Evolutionary conservation across 805 yeast genomes (phyloP), one percentile per base, ranked within the genome.

Genomic region (Saccharomyces eubayanus): DNA sequence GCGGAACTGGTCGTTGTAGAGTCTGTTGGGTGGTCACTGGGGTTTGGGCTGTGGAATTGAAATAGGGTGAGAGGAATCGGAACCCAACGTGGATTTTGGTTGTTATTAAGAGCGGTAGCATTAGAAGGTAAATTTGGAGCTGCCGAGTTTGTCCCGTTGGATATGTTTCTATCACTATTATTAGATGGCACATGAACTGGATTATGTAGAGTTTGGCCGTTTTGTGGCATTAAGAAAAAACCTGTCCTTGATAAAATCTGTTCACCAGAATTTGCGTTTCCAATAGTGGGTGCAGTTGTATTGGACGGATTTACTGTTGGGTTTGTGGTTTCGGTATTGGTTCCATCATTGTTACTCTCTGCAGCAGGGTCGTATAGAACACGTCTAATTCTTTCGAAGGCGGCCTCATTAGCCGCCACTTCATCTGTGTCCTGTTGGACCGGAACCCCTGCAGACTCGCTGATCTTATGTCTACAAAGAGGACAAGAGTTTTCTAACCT

Each of bases 401-500:
- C 65, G 6, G 64, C 65, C 20, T 59, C 59, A 16, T 57, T 58
- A 1, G 56, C 55, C 28, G 64, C 61, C 3, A 57, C 61, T 16
- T 53, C 56, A 21, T 48, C 48, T 14, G 53, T 50, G 16, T 51
- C 53, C 11, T 47, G 24, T n/a, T 55, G 52, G n/a, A 54, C 56
- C 9, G 53, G 52, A 16, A 52, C 54, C 16, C 52, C 48, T 14
- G 54, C 51, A 24, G 45, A 40, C 41, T 65, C 71, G 53, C 76
- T 75, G 55, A 85, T 72, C 21, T 77, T 72, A 16, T 74, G 74
- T 54, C 98, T 81, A 67, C 99, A 92, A 48, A 92, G 70, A 0
- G 99, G 99, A 67, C 98, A 91, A 1, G 89, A 81, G 30, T 81
- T 78, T 61, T 86, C 83, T 27, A 79, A 72, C 56, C 77, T 79